phyloP scores from a whole-genome alignment of 768 basidiomycete genomes.

The Tephrocybe sp. region DNA sequence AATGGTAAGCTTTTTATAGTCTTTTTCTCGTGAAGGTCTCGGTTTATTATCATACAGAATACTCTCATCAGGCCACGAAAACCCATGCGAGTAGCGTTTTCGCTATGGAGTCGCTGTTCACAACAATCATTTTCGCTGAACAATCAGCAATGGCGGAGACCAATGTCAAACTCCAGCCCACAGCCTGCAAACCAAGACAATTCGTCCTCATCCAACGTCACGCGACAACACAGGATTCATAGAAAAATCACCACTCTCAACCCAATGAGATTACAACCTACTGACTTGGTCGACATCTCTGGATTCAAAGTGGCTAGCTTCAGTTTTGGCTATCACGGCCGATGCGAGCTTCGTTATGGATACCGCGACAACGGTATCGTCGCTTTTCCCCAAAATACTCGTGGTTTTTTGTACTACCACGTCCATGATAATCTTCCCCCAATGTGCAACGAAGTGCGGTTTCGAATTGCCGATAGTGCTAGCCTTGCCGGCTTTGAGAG shows the following conservation, averaged over 20 bases:
- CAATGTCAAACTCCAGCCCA: too few species aligned
- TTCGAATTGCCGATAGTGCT: slow-evolving; percentile 1
- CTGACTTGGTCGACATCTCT: slow-evolving; percentile 1
- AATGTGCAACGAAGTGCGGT: slow-evolving; percentile 8
- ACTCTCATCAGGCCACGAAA: too few species aligned
- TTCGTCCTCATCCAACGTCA: background rate
- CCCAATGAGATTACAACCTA: background rate
- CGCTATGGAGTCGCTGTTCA: background rate
- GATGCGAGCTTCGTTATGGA: background rate
- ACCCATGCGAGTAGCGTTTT: background rate
- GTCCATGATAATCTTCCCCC: slow-evolving; percentile 1
- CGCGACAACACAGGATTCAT: background rate
- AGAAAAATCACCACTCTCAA: slow-evolving; percentile 6
- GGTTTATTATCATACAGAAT: too few species aligned
- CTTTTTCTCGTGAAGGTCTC: too few species aligned
- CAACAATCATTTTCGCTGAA: background rate
- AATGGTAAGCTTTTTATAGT: too few species aligned
- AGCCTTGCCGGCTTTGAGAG: background rate
- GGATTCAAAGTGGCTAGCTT: background rate
- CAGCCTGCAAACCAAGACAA: too few species aligned
- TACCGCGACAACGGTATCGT: background rate
- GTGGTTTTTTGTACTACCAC: slow-evolving; percentile 14
- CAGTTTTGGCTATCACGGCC: background rate
- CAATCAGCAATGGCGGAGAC: background rate
- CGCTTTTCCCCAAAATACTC: slow-evolving; percentile 7